phyloP scores from a whole-genome alignment of 1,284 basidiomycete species.

The Rhodofomes roseus region DNA sequence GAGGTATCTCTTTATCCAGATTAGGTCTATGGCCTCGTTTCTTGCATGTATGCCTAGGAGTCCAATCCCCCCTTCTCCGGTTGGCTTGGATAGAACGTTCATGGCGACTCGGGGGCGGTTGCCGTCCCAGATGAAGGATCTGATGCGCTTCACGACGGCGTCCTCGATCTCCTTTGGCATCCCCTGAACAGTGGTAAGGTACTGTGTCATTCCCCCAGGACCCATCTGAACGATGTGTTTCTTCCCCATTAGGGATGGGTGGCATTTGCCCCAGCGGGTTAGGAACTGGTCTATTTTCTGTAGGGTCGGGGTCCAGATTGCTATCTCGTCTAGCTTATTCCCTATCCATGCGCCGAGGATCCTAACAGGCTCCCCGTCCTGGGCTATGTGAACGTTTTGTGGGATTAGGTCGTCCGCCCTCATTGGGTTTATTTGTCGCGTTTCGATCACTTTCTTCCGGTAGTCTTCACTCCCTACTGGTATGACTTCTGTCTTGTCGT shows the following conservation, averaged over 20 bases:
- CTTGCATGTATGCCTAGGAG: background rate
- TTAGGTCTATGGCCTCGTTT: background rate
- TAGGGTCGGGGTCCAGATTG: slow-evolving; percentile 19
- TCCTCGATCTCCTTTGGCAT: slow-evolving; percentile 17
- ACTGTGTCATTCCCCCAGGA: too few species aligned
- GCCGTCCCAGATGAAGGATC: background rate
- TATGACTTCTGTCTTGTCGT: background rate
- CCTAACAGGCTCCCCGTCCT: slow-evolving; percentile 21
- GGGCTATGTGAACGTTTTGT: slow-evolving; percentile 11
- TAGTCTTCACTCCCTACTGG: background rate
- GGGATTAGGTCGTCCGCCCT: background rate
- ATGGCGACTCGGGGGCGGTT: background rate
- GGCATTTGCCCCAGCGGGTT: too few species aligned
- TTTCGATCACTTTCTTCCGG: background rate
- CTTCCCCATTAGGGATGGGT: too few species aligned
- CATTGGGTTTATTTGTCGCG: background rate
- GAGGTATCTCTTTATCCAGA: background rate
- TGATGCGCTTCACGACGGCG: background rate
- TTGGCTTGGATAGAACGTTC: background rate
- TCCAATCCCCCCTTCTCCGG: background rate
- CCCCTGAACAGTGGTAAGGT: slow-evolving; percentile 10
- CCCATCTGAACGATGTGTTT: too few species aligned
- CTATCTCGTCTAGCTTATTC: slow-evolving; percentile 10
- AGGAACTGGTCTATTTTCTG: background rate
- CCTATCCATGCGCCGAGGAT: slow-evolving; percentile 28